Evolutionary conservation across 495 filamentous ascomycete species (phyloP), one percentile per base, ranked within the genome.

Genomic region (Aspergillus saccharolyticus): DNA sequence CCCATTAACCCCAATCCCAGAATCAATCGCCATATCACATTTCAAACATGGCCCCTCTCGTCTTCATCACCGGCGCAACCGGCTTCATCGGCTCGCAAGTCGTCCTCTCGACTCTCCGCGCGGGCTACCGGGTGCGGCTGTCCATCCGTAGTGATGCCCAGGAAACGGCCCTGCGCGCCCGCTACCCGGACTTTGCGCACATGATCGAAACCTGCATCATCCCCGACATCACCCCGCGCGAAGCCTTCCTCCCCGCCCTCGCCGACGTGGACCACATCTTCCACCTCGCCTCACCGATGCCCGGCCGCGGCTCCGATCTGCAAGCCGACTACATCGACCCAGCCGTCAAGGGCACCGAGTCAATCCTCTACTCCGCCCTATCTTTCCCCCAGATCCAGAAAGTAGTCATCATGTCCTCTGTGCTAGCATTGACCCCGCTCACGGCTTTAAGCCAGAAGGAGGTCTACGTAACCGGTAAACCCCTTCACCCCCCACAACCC

Each of bases 271-370:
- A 69, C 24, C 74, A 75, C 57, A 68, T 82, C 55, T 73, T 83
- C 56, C 81, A 85, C 60, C 61, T 79, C 25, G 80, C 82, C 1
- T 79, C 78, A 30, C 80, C 81, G 0, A 52, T 74, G 53, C 25
- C 62, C 24, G 43, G 42, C 0, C 48, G 50, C 43, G 64, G 69
- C 3, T 53, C 49, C 3, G 60, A 68, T 43, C 51, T 73, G 28
- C 16, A 49, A 24, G 9, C 14, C 12, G 46, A 49, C 46, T 49
- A 49, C 21, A 63, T 77, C 43, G 25, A 57, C 12, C 74, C 76
- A 10, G 74, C 74, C 15, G 58, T 77, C 9, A 61, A 74, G 9
- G 65, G 62, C 0, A 74, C 74, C 8, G 49, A 70, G 15, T 59
- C 62, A 16, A 63, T 79, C 8, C 65, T 81, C 33, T 59, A 72